phyloP scores from a whole-genome alignment of 2,329 filamentous ascomycete genomes.

The Fusarium protoensiforme region DNA sequence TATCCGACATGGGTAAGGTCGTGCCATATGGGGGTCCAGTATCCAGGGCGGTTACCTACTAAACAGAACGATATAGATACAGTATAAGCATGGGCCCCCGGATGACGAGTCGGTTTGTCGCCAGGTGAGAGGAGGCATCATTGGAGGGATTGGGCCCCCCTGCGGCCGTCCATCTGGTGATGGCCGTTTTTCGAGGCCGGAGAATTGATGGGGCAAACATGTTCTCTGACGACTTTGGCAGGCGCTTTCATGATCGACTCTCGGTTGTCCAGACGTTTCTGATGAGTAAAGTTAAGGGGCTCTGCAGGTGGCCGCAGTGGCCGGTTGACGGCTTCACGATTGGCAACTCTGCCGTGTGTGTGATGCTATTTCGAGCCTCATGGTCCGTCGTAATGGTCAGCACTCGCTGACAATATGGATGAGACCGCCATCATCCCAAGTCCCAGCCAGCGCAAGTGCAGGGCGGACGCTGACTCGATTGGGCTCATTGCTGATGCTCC shows the following conservation, averaged over 20 bases:
- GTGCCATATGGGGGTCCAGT: slow-evolving; percentile 29
- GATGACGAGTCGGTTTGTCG: slow-evolving; percentile 12
- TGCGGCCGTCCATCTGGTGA: slow-evolving; percentile 12
- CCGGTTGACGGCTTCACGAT: neutral
- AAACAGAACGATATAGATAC: slow-evolving; percentile 17
- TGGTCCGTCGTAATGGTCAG: neutral
- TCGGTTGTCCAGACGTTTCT: slow-evolving; percentile 11
- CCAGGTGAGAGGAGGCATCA: slow-evolving; percentile 10
- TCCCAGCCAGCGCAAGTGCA: neutral
- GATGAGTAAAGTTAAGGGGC: neutral
- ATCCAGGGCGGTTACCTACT: slow-evolving; percentile 12
- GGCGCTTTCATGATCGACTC: slow-evolving; percentile 2
- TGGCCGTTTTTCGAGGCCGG: slow-evolving; percentile 18
- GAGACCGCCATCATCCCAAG: slow-evolving; percentile 21
- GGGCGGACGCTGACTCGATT: slow-evolving; percentile 8
- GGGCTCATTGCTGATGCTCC: slow-evolving; percentile 24
- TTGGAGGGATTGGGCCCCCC: slow-evolving; percentile 29
- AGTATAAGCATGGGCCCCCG: slow-evolving; percentile 18
- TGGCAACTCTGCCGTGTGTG: neutral
- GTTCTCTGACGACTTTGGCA: slow-evolving; percentile 2
- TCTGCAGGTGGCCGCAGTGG: neutral
- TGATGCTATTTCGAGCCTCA: slow-evolving; percentile 27
- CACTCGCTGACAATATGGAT: slow-evolving; percentile 32
- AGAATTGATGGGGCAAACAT: slow-evolving; percentile 23
- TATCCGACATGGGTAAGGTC: slow-evolving; percentile 15